Base-by-base conservation (phyloP, 768 basidiomycete species). In the Kwoniella dejecticola region DNA sequence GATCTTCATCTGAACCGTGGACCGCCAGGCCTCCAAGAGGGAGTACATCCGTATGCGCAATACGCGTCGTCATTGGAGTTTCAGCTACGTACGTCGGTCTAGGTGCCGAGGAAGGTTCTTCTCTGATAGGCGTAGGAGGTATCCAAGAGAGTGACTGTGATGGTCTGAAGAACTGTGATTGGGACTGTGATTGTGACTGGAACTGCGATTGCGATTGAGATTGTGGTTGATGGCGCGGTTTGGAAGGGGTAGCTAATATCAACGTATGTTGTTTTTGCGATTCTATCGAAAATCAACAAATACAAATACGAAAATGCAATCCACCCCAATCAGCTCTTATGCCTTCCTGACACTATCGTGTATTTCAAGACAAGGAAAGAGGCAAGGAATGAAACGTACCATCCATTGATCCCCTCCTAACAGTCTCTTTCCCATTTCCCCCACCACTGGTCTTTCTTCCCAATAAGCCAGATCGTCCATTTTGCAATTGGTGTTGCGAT, bases 171-270 rank as follows among this genome's bases (percentile, higher is more conserved):
- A 36, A 36, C 15, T 36, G 33, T 36, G 33, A 36, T 36, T 36
- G 33, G 33, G 15, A 36, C 15, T 36, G 33, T 36, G 33, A 36
- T 36, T 36, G 33, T 36, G 33, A 36, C 15, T n/a, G n/a, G 33
- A 36, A 36, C 15, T 36, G 33, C 15, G n/a, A n/a, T n/a, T n/a
- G n/a, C n/a, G n/a, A n/a, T n/a, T n/a, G n/a, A n/a, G 33, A 36
- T 36, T 36, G 33, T 36, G 33, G 15, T 36, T 27, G 46, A 27
- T 56, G 42, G 19, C 70, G 63, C 0, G 71, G 77, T 55, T 75
- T 75, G 17, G 69, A 66, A 11, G 75, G 75, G 0, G 75, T 77
- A 21, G 75, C 75, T n/a, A 73, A 59, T 17, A 74, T 69, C 6
- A 77, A 46, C 2, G 73, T 70, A 17, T 50, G 48, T 26, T 44